Percentiles rank a stretch among this genome's conserved stretches.
These are phyloP conservation scores for Teratosphaeria zuluensis DNA, from an alignment of 2,329 filamentous ascomycete genomes.

Conservation along the genomic window DNA sequence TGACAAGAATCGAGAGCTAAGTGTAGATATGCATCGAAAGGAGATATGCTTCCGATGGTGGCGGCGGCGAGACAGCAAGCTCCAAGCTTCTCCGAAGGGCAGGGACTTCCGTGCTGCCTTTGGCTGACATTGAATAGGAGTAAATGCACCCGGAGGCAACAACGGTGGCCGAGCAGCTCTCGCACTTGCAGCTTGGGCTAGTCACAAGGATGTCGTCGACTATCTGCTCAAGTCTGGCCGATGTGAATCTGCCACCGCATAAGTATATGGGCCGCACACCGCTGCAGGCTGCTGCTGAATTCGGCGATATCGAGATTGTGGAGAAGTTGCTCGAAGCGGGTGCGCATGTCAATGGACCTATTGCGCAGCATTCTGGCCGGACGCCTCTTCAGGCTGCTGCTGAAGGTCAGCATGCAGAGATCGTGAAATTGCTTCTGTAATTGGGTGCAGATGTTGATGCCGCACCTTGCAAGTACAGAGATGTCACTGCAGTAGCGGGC, in stretches of 20 bases:
- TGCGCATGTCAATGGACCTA: slow-evolving; percentile 8
- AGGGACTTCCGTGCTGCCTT: neutral
- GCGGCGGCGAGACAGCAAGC: neutral
- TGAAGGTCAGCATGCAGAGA: slow-evolving; percentile 5
- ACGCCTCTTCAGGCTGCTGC: slow-evolving; percentile 12
- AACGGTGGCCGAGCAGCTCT: slow-evolving; percentile 12
- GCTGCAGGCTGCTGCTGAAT: slow-evolving; percentile 13
- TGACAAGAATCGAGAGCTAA: neutral
- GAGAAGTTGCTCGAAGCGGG: slow-evolving; percentile 6
- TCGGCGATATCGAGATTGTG: slow-evolving; percentile 8
- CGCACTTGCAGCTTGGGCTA: slow-evolving; percentile 10
- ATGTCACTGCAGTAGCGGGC: slow-evolving; percentile 8
- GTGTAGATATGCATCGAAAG: neutral
- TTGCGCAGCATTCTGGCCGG: slow-evolving; percentile 8
- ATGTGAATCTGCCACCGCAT: slow-evolving; percentile 9
- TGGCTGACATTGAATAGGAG: neutral
- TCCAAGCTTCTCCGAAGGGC: neutral
- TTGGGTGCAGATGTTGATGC: slow-evolving; percentile 9
- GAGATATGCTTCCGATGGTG: neutral
- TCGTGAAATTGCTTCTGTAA: slow-evolving; percentile 9
- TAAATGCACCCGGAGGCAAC: slow-evolving; percentile 13
- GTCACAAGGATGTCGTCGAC: slow-evolving; percentile 9
- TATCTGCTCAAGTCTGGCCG: slow-evolving; percentile 8
- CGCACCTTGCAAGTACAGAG: slow-evolving; percentile 9
- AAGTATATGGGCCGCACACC: slow-evolving; percentile 14